A percentile compares a stretch with the other conserved stretches of the same genome.
These are phyloP conservation scores for Filosporella fistucella DNA, from an alignment of 495 filamentous ascomycete genomes.

Conservation along the genomic window DNA sequence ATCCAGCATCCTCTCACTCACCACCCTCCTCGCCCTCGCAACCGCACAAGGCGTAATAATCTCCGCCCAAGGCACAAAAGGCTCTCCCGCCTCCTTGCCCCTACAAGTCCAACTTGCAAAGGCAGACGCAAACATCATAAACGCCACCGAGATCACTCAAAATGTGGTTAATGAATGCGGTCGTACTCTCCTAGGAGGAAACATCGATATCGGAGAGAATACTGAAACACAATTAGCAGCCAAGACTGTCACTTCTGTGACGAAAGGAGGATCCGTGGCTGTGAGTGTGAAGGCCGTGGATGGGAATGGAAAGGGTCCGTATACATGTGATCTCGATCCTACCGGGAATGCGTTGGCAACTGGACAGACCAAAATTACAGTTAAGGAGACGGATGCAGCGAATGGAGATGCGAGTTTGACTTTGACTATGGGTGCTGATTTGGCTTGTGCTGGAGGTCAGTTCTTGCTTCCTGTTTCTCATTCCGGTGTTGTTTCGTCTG, in stretches of 20 bases:
- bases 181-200: slow-evolving; percentile 42
- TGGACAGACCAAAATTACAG: slow-evolving; percentile 30
- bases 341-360: slow-evolving; percentile 36
- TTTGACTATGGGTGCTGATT: slow-evolving; percentile 35
- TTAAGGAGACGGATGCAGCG: slow-evolving; percentile 38
- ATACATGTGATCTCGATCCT: slow-evolving; percentile 42
- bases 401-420: slow-evolving; percentile 33
- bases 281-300: slow-evolving; percentile 50
- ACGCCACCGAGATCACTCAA: slow-evolving; percentile 39
- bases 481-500: no score
- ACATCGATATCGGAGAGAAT: slow-evolving; percentile 49
- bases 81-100: slow-evolving; percentile 35
- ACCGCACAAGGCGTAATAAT: slow-evolving; percentile 38
- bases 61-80: slow-evolving; percentile 32
- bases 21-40: neutral
- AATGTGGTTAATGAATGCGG: slow-evolving; percentile 45
- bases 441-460: slow-evolving; percentile 38
- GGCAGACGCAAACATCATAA: slow-evolving; percentile 46
- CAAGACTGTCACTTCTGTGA: slow-evolving; percentile 37
- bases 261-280: slow-evolving; percentile 29
- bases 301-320: slow-evolving; percentile 49
- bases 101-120: slow-evolving; percentile 45
- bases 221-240: slow-evolving; percentile 44
- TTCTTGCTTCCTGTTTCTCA: neutral
- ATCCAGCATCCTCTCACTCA: neutral